Evolutionary conservation across 768 basidiomycete genomes (phyloP).

Genomic region (Leccinellum albellum): DNA sequence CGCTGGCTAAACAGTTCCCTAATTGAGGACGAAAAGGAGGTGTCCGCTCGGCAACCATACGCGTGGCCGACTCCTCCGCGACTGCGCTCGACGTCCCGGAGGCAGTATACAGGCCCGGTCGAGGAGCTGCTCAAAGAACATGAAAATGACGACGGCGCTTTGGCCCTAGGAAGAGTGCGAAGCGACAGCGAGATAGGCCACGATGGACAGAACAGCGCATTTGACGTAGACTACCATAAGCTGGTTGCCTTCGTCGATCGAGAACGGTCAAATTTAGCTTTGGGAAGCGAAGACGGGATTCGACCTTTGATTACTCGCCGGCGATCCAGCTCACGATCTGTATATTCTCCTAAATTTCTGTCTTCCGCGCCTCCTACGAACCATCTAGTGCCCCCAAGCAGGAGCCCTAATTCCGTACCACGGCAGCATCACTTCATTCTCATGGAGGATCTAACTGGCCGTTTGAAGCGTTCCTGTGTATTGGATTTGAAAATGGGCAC

Average conservation of each 20-base stretch:
- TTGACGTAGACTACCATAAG: conserved; percentile 41
- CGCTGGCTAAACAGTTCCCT: conserved; percentile 34
- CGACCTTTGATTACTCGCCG: conserved; percentile 30
- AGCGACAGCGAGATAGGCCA: conserved; percentile 51
- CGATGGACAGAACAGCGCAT: conserved; percentile 35
- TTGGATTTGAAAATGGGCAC: conserved; percentile 99
- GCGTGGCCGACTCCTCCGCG: conserved; percentile 1
- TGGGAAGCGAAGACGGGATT: conserved; percentile 22
- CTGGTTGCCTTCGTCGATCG: conserved; percentile 20
- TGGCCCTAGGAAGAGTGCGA: conserved; percentile 56
- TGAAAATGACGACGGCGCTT: conserved; percentile 33
- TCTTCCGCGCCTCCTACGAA: conserved; percentile 27
- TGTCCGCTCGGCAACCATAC: conserved; percentile 41
- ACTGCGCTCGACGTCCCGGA: conserved; percentile 16
- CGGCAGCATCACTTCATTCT: conserved; percentile 97
- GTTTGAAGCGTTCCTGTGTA: conserved; percentile 88
- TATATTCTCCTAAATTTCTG: conserved; percentile 26
- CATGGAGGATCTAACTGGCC: conserved; percentile 97
- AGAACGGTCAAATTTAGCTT: conserved; percentile 16
- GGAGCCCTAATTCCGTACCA: conserved; percentile 49
- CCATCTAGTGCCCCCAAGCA: conserved; percentile 35
- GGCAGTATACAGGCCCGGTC: conserved; percentile 24
- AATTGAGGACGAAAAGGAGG: conserved; percentile 58
- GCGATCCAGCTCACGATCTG: conserved; percentile 42
- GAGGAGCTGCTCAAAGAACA: conserved; percentile 42